Percentiles rank a stretch among this genome's conserved stretches.
Conservation (phyloP, 129 eudicot genomes). For the Lonicera japonica region DNA sequence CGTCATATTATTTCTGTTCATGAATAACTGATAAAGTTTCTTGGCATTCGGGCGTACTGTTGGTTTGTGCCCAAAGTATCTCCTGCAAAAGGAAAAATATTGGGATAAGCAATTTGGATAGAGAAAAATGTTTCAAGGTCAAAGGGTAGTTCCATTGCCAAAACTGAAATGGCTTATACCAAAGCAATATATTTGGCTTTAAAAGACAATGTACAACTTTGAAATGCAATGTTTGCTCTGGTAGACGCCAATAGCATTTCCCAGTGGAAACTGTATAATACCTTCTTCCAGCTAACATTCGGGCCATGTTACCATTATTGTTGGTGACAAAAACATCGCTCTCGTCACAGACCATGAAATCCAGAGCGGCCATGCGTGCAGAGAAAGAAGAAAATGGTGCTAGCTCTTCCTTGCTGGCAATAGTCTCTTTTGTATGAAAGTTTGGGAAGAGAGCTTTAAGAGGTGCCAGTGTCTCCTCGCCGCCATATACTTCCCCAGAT, state of each 20-base stretch:
- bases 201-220: no score
- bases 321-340: constrained; percentile 77
- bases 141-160: no score
- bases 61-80: constrained; percentile 79
- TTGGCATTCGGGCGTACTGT: constrained; percentile 74
- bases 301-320: constrained; percentile 86
- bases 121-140: no score
- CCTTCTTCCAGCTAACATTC: constrained; percentile 79
- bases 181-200: neutral
- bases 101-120: no score
- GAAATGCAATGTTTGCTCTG: no score
- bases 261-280: constrained; percentile 14
- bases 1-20: constrained; percentile 42
- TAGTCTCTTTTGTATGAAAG: constrained; percentile 51
- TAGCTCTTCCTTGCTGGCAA: constrained; percentile 52
- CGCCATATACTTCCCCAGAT: constrained; percentile 75
- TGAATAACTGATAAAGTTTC: constrained; percentile 44
- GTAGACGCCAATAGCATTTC: no score
- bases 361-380: constrained; percentile 75
- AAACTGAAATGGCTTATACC: no score
- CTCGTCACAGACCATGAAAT: constrained; percentile 65
- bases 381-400: constrained; percentile 47
- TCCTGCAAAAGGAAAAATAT: constrained; percentile 33
- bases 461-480: constrained; percentile 64
- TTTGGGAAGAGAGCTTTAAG: constrained; percentile 65